Conservation (phyloP, 345 rosid species). For the Populus nigra region DNA sequence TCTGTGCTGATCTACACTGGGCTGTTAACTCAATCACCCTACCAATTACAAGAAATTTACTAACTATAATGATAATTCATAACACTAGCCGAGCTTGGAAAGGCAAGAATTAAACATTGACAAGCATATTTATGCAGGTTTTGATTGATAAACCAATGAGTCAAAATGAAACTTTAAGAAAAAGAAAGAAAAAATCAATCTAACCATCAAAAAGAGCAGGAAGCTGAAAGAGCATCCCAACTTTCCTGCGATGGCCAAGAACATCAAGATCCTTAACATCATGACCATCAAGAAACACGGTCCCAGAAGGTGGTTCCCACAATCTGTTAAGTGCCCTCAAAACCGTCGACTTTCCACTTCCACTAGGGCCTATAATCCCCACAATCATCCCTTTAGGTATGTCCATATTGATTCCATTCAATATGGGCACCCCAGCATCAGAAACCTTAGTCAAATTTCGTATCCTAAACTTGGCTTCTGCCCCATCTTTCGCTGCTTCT, state of each 20-base stretch:
- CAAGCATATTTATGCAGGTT: background rate
- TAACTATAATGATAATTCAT: no score
- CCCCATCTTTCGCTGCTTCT: background rate
- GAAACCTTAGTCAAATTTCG: constrained; percentile 44
- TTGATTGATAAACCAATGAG: background rate
- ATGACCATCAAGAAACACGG: constrained; percentile 65
- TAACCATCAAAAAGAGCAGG: constrained; percentile 83
- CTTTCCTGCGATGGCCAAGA: constrained; percentile 69
- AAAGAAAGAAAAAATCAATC: background rate
- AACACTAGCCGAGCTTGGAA: no score
- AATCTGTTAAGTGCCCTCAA: constrained; percentile 74
- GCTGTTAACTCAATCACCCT: background rate
- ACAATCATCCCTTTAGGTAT: constrained; percentile 59
- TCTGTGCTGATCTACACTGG: no score
- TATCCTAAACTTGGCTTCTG: constrained; percentile 44
- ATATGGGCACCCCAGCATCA: constrained; percentile 49
- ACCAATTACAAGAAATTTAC: no score
- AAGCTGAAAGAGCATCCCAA: constrained; percentile 95
- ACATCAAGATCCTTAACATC: constrained; percentile 68
- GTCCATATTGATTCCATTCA: constrained; percentile 51
- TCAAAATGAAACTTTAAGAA: background rate
- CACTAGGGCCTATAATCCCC: constrained; percentile 94
- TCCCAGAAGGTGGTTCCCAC: constrained; percentile 74
- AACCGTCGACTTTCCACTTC: constrained; percentile 87
- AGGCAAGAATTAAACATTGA: no score